These are phyloP conservation scores for Ceratocystis alfenasii DNA, from an alignment of 2,329 filamentous ascomycete species.

Conservation along the genomic window DNA sequence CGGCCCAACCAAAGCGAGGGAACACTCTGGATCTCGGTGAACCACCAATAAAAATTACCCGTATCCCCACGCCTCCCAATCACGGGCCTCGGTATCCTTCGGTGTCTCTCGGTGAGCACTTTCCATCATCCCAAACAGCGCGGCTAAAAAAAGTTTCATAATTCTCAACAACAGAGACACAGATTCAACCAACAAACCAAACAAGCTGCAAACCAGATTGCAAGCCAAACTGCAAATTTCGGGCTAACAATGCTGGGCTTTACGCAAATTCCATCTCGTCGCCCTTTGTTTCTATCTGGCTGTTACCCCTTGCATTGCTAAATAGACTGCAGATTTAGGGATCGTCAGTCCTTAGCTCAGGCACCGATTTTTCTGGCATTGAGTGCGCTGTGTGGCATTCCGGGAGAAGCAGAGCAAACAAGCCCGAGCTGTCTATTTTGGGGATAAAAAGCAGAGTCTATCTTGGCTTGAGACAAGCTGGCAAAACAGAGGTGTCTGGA, in stretches of 20 bases:
- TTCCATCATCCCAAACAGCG: neutral
- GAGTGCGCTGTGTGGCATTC: constrained; percentile 1
- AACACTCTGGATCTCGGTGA: no score
- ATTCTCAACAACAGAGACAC: neutral
- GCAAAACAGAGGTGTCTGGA: neutral
- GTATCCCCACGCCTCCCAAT: neutral
- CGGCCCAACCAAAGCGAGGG: no score
- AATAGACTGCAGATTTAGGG: constrained; percentile 9
- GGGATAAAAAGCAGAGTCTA: no score
- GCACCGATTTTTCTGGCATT: constrained; percentile 8
- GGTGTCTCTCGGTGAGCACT: neutral
- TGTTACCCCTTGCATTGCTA: constrained; percentile 1
- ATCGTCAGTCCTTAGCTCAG: constrained; percentile 3
- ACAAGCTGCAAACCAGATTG: no score
- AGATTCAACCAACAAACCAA: neutral
- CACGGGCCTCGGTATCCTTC: neutral
- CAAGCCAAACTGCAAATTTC: neutral
- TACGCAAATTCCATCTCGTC: neutral
- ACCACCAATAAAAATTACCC: no score
- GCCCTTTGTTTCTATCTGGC: neutral
- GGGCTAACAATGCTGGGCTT: constrained; percentile 2
- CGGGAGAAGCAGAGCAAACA: neutral
- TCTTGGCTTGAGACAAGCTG: neutral
- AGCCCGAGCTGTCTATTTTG: neutral
- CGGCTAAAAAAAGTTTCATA: constrained; percentile 9